A percentile compares a stretch with the other conserved stretches of the same genome.
phyloP scores from a whole-genome alignment of 768 basidiomycete genomes.

The Lyophyllum shimeji region DNA sequence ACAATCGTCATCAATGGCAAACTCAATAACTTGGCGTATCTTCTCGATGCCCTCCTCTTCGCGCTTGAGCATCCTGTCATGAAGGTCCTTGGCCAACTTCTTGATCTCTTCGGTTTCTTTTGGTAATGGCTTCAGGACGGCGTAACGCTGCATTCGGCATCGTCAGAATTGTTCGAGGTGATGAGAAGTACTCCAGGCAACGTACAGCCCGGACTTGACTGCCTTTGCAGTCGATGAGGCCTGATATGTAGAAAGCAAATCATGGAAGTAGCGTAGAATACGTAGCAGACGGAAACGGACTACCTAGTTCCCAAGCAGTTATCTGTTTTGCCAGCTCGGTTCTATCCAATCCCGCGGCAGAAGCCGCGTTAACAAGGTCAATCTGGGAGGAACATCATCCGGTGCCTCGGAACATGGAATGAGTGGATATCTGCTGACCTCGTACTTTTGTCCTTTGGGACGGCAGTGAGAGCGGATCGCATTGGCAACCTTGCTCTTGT shows the following conservation, averaged over 20 bases:
- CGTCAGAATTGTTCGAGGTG: not conserved
- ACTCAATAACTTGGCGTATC: conserved; percentile 12
- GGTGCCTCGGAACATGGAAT: not conserved
- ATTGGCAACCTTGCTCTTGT: conserved; percentile 29
- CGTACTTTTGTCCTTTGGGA: conserved; percentile 10
- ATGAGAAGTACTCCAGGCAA: not conserved
- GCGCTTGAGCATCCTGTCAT: conserved; percentile 12
- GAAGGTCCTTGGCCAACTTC: conserved; percentile 6
- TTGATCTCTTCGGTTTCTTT: conserved; percentile 6
- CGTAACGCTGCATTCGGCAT: conserved; percentile 7
- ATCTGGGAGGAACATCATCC: conserved; percentile 3
- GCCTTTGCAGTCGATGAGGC: conserved; percentile 11
- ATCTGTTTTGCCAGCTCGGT: conserved; percentile 11
- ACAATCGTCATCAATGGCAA: conserved; percentile 16
- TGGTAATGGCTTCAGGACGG: conserved; percentile 10
- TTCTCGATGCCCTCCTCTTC: conserved; percentile 14
- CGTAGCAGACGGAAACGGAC: not conserved
- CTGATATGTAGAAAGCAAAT: not conserved
- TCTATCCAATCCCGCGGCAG: conserved; percentile 7
- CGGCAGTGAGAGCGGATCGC: conserved; percentile 10
- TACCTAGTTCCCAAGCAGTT: conserved; percentile 14
- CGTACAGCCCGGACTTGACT: conserved; percentile 15
- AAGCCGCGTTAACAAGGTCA: conserved; percentile 6
- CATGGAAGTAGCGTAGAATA: not conserved
- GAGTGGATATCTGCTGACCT: conserved; percentile 2